Conservation (phyloP, 1,284 basidiomycete species). For the Stereum hirsutum region DNA sequence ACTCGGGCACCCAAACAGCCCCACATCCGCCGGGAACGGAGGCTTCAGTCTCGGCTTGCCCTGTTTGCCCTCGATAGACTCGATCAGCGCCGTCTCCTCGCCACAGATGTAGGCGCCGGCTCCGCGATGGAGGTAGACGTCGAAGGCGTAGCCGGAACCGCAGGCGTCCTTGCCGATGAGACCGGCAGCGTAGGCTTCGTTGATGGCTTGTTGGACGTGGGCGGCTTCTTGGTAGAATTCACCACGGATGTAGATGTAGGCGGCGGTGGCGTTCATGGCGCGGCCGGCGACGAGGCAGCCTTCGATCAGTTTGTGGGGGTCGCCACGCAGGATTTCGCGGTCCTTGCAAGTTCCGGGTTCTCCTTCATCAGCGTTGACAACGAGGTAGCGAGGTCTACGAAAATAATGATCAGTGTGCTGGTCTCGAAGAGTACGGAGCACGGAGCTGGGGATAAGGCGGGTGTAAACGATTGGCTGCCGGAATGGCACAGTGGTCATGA, state of each 20-base stretch:
- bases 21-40: slow-evolving; percentile 98
- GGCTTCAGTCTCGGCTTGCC: slow-evolving; percentile 98
- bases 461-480: too few species aligned
- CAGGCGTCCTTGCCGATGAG: slow-evolving; percentile 91
- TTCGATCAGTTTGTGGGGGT: slow-evolving; percentile 97
- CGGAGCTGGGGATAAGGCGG: too few species aligned
- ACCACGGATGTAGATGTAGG: slow-evolving; percentile 99
- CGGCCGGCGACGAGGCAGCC: slow-evolving; percentile 98
- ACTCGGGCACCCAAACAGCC: slow-evolving; percentile 92
- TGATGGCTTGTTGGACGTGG: slow-evolving; percentile 91
- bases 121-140: slow-evolving; percentile 95
- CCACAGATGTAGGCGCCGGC: slow-evolving; percentile 99
- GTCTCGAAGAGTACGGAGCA: too few species aligned
- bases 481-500: too few species aligned
- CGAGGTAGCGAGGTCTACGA: slow-evolving; percentile 93
- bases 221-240: slow-evolving; percentile 96
- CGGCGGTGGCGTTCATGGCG: slow-evolving; percentile 94
- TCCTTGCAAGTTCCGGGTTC: slow-evolving; percentile 99
- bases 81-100: slow-evolving; percentile 97
- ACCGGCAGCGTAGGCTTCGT: slow-evolving; percentile 91
- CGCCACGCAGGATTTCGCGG: slow-evolving; percentile 94
- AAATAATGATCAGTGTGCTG: too few species aligned
- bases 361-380: slow-evolving; percentile 98
- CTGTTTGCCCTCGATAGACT: slow-evolving; percentile 95
- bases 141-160: slow-evolving; percentile 88